A percentile compares a stretch with the other conserved stretches of the same genome.
phyloP scores from a whole-genome alignment of 2,329 filamentous ascomycete species.

The Drechslerella coelobrocha region DNA sequence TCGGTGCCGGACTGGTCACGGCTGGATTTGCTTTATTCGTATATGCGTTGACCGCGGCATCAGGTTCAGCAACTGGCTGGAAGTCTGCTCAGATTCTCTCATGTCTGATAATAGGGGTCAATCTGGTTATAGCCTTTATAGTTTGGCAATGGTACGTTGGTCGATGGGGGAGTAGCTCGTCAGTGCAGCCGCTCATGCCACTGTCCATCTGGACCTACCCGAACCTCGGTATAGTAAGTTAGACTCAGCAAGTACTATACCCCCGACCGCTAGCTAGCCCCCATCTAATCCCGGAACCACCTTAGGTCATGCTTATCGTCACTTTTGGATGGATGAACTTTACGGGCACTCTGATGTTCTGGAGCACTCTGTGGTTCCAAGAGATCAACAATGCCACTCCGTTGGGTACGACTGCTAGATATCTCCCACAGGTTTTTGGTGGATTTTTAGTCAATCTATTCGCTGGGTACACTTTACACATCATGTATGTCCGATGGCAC shows the following conservation, averaged over 20 bases:
- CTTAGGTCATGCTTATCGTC: conserved; percentile 39
- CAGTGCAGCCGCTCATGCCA: conserved; percentile 41
- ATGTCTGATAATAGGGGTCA: conserved; percentile 31
- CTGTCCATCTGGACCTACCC: conserved; percentile 44
- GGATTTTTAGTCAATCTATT: conserved; percentile 38
- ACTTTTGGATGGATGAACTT: conserved; percentile 46
- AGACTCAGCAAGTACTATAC: not conserved
- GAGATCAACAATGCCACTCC: conserved; percentile 42
- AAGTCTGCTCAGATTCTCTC: conserved; percentile 32
- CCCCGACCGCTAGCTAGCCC: not conserved
- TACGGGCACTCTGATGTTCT: conserved; percentile 40
- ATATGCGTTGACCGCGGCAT: conserved; percentile 37
- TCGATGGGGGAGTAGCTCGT: conserved; percentile 2
- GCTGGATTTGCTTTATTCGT: conserved; percentile 45
- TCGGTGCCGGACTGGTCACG: conserved; percentile 38
- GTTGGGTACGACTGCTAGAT: conserved; percentile 33
- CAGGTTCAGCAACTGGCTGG: conserved; percentile 28
- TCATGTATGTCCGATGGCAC: conserved; percentile 17
- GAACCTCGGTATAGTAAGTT: conserved; percentile 27
- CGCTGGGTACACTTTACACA: conserved; percentile 35
- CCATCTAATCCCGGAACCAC: not conserved
- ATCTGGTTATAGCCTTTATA: conserved; percentile 21
- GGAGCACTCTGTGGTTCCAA: conserved; percentile 46
- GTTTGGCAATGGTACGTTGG: conserved; percentile 42
- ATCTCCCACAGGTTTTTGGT: conserved; percentile 35